phyloP scores from a whole-genome alignment of 768 basidiomycete genomes.

The Omphalotus guepiniiformis region DNA sequence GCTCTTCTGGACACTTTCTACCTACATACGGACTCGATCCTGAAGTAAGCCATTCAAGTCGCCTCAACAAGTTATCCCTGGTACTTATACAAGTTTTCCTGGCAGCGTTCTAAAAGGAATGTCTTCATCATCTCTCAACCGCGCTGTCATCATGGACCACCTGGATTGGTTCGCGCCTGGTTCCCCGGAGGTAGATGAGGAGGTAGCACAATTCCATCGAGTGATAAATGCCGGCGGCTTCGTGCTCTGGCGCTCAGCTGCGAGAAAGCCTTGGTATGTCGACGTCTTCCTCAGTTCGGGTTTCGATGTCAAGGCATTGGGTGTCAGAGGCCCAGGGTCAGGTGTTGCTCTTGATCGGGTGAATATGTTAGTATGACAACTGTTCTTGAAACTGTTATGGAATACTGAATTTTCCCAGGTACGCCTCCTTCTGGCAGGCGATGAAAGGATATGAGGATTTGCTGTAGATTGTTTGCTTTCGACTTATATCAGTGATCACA shows the following conservation, averaged over 20 bases:
- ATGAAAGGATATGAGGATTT: too few species aligned
- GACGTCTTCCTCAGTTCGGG: slow-evolving; percentile 26
- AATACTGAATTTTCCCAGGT: not conserved
- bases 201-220: slow-evolving; percentile 42
- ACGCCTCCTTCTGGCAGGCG: slow-evolving; percentile 6
- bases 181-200: slow-evolving; percentile 37
- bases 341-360: slow-evolving; percentile 3
- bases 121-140: slow-evolving; percentile 38
- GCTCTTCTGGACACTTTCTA: not conserved
- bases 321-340: not conserved
- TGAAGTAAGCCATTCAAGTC: not conserved
- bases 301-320: not conserved
- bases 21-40: slow-evolving; percentile 4
- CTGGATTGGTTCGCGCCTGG: slow-evolving; percentile 44
- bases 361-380: slow-evolving; percentile 2
- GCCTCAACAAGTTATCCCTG: too few species aligned
- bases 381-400: not conserved
- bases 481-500: too few species aligned
- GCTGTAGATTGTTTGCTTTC: too few species aligned
- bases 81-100: not conserved
- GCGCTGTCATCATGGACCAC: slow-evolving; percentile 57
- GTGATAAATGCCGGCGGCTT: slow-evolving; percentile 44
- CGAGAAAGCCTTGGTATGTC: slow-evolving; percentile 51
- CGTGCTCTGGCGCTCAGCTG: slow-evolving; percentile 54
- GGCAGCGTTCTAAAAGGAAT: slow-evolving; percentile 26